Base-by-base conservation (phyloP, 352 stramenopile species). In the Globisporangium nagaii region DNA sequence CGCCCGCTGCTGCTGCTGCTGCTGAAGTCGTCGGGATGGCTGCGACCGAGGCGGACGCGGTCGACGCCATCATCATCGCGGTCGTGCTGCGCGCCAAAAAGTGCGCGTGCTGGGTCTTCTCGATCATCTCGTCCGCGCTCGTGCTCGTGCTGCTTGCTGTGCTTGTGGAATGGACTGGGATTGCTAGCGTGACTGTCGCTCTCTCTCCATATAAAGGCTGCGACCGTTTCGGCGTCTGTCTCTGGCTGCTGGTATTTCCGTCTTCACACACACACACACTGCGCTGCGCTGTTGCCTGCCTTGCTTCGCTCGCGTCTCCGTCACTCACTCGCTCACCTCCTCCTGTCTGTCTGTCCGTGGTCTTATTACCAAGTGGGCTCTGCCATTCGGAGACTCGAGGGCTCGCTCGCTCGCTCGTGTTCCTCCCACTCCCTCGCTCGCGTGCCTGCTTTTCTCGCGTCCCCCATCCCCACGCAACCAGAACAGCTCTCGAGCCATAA, bases 1-100 rank as follows among this genome's bases (percentile, higher is more conserved):
- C 39, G 34, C 31, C 48, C 30, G 25, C 45, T 47, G 36, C 48
- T 62, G 43, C 45, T 62, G 39, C 8, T 43, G 34, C 42, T 42
- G 32, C 6, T 34, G 32, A 42, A 17, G 53, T 39, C 24, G 55
- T 27, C 32, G 56, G 20, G 17, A 56, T 56, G 22, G 47, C 47
- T 17, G 39, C 30, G 19, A 55, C 32, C 17, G 45, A 48, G 11
- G 50, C 37, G 5, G 48, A 37, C 17, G 39, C 20, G 9, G 52
- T 17, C 17, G 52, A 28, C 28, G 40, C 44, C 25, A 53, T 24
- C 24, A 60, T 35, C 15, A 60, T 35, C 20, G 51, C 22, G 13
- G 30, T 32, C 17, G 34, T 44, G 11, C 32, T 48, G 35, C 43
- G 43, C 28, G 44, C 19, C 17, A 60, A 28, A 27, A 54, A 60